phyloP scores from a whole-genome alignment of 768 basidiomycete genomes.

The Boletellus ananas region DNA sequence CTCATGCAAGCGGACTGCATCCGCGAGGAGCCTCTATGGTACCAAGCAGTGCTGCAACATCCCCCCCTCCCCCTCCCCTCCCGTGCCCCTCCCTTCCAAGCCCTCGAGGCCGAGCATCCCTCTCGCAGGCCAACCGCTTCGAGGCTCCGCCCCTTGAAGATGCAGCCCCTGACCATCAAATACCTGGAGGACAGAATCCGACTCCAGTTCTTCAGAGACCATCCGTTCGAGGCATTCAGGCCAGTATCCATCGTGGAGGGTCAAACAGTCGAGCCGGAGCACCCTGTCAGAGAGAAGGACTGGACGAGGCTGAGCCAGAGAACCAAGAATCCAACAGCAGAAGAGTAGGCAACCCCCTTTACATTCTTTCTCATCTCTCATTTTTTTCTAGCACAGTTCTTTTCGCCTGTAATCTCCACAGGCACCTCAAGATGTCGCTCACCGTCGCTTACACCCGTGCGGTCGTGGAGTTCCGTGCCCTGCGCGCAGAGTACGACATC shows the following conservation, averaged over 20 bases:
- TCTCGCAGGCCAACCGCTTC: constrained; percentile 22
- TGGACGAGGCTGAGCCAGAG: constrained; percentile 85
- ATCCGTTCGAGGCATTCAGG: constrained; percentile 93
- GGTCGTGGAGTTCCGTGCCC: constrained; percentile 80
- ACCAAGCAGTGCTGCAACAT: constrained; percentile 75
- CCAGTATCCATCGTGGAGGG: constrained; percentile 74
- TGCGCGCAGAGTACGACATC: constrained; percentile 82
- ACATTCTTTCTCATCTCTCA: constrained; percentile 2
- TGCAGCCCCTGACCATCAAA: constrained; percentile 54
- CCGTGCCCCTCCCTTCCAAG: constrained; percentile 54
- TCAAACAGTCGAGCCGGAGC: constrained; percentile 49
- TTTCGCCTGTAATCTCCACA: constrained; percentile 77
- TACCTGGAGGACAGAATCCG: constrained; percentile 87
- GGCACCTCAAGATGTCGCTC: constrained; percentile 58
- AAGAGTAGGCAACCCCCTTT: constrained; percentile 66
- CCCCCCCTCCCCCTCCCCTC: constrained; percentile 88
- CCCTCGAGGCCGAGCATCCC: constrained; percentile 39
- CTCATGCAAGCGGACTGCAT: constrained; percentile 66
- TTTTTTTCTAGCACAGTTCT: constrained; percentile 58
- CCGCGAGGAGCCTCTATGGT: constrained; percentile 74
- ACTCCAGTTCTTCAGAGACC: constrained; percentile 90
- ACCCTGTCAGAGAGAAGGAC: constrained; percentile 50
- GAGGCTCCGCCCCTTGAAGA: constrained; percentile 35
- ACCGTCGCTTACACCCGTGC: constrained; percentile 78
- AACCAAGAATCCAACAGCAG: constrained; percentile 76